These are phyloP conservation scores for Schrenkiella parvula DNA, from an alignment of 345 rosid genomes.

Conservation along the genomic window DNA sequence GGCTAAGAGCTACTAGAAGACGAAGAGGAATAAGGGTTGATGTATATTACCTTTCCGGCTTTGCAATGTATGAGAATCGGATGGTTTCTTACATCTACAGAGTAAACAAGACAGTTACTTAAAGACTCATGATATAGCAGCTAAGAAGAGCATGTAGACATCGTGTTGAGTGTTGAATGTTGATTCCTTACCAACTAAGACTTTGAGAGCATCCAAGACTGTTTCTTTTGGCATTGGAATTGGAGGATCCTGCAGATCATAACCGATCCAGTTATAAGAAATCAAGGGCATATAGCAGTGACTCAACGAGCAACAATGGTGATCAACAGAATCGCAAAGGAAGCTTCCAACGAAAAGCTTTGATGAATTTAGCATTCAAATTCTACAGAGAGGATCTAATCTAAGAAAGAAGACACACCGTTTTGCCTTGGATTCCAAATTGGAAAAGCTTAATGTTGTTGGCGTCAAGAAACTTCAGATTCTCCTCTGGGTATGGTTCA, in stretches of 20 bases:
- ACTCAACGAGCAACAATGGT: background rate
- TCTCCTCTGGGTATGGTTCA: constrained; percentile 81
- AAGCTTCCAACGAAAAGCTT: background rate
- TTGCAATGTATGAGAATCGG: constrained; percentile 91
- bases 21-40: background rate
- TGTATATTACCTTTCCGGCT: constrained; percentile 64
- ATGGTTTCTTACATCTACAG: constrained; percentile 80
- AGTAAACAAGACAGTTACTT: background rate
- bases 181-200: constrained; percentile 58
- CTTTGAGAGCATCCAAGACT: constrained; percentile 60
- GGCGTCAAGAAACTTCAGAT: constrained; percentile 50
- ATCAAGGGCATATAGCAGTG: background rate
- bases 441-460: constrained; percentile 64
- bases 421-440: constrained; percentile 75
- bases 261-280: background rate
- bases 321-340: background rate
- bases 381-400: background rate
- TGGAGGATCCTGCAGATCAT: constrained; percentile 47
- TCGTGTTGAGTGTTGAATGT: background rate
- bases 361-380: background rate
- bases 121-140: constrained; percentile 8
- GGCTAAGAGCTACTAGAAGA: background rate
- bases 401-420: constrained; percentile 32
- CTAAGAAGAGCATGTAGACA: background rate
- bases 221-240: constrained; percentile 47